These are phyloP conservation scores for Hyphopichia fennica DNA, from an alignment of 1,139 yeast genomes.

Conservation along the genomic window DNA sequence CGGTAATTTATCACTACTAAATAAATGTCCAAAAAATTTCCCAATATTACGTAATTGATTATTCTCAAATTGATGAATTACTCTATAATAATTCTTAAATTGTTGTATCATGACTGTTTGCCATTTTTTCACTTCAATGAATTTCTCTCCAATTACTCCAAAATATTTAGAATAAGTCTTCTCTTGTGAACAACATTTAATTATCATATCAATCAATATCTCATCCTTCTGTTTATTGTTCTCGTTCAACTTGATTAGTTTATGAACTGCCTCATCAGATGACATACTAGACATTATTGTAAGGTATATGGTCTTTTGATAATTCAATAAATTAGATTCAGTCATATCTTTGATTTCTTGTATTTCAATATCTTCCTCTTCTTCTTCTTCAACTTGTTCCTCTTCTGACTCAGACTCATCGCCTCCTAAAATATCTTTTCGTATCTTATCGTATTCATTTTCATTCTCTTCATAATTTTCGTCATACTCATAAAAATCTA, in stretches of 20 bases:
- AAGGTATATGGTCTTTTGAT: conserved; percentile 74
- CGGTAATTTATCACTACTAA: conserved; percentile 68
- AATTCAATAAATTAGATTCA: conserved; percentile 57
- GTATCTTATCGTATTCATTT: conserved; percentile 23
- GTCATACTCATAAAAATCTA: conserved; percentile 57
- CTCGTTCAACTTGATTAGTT: conserved; percentile 55
- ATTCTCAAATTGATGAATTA: conserved; percentile 68
- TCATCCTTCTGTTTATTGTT: conserved; percentile 27
- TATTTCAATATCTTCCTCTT: conserved; percentile 7
- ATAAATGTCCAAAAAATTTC: conserved; percentile 80
- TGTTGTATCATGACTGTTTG: conserved; percentile 47
- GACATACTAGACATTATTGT: conserved; percentile 92
- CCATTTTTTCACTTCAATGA: conserved; percentile 62
- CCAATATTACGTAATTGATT: conserved; percentile 78
- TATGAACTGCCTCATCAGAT: conserved; percentile 91
- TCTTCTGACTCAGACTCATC: conserved; percentile 17
- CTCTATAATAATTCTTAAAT: conserved; percentile 58
- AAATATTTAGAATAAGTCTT: conserved; percentile 84
- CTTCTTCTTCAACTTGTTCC: conserved; percentile 15
- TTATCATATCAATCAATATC: conserved; percentile 68
- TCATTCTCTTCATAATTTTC: conserved; percentile 54
- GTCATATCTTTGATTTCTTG: conserved; percentile 63
- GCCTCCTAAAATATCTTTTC: conserved; percentile 18
- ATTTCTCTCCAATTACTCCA: conserved; percentile 74
- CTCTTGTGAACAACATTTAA: conserved; percentile 85